A percentile compares a stretch with the other conserved stretches of the same genome.
Evolutionary conservation across 805 yeast species (phyloP).

Genomic region (Candida multigemmis): DNA sequence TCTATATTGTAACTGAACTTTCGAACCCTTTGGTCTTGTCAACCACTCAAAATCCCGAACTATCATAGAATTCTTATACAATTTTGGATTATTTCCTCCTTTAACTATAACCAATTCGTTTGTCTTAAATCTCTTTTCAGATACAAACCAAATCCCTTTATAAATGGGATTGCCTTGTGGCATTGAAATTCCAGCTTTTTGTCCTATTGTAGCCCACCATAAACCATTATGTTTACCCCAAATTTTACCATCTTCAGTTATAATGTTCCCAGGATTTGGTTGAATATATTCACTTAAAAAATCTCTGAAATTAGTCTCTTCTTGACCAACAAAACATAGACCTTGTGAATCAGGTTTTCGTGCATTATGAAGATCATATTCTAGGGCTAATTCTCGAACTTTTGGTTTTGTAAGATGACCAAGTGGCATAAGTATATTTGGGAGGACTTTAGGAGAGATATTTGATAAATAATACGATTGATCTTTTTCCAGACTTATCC

Average conservation of each 20-base stretch:
- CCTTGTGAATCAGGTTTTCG: slow-evolving; percentile 93
- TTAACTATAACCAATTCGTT: slow-evolving; percentile 76
- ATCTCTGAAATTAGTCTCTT: slow-evolving; percentile 51
- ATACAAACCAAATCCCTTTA: slow-evolving; percentile 80
- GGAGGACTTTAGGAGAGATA: slow-evolving; percentile 37
- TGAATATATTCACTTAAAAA: slow-evolving; percentile 70
- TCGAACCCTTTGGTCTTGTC: too few species aligned
- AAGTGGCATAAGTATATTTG: slow-evolving; percentile 62
- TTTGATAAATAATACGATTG: slow-evolving; percentile 87
- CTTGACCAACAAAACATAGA: slow-evolving; percentile 76
- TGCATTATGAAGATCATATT: slow-evolving; percentile 48
- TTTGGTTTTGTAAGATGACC: slow-evolving; percentile 72
- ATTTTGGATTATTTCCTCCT: slow-evolving; percentile 51
- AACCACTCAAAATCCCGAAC: slow-evolving; percentile 44
- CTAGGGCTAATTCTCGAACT: slow-evolving; percentile 59
- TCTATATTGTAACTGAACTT: slow-evolving; percentile 46
- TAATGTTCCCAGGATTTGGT: slow-evolving; percentile 68
- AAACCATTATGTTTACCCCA: slow-evolving; percentile 84
- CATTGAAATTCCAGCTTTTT: slow-evolving; percentile 67
- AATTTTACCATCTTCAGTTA: slow-evolving; percentile 62
- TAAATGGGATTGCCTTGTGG: slow-evolving; percentile 80
- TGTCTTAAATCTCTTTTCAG: slow-evolving; percentile 51
- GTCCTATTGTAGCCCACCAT: slow-evolving; percentile 96
- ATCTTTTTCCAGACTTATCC: slow-evolving; percentile 58
- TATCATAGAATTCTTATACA: slow-evolving; percentile 36